A percentile compares a stretch with the other conserved stretches of the same genome.
Evolutionary conservation across 305 asterid genomes (phyloP).

Genomic region (Fraxinus floribunda): DNA sequence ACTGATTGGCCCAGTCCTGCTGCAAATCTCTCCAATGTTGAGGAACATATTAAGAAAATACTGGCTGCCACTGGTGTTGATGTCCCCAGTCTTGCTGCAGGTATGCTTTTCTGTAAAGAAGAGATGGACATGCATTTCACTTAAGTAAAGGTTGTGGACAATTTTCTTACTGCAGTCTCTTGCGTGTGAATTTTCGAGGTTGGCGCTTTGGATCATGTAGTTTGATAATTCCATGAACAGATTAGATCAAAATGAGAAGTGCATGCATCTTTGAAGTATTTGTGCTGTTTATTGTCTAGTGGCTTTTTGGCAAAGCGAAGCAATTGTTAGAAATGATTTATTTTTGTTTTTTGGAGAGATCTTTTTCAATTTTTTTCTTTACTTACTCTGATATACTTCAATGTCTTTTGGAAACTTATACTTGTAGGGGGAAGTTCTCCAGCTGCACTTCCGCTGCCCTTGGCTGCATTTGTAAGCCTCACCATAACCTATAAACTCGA

Average conservation of each 20-base stretch:
- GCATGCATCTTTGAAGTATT: neutral
- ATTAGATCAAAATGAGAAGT: conserved; percentile 1
- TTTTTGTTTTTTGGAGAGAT: neutral
- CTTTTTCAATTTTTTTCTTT: neutral
- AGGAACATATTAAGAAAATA: conserved; percentile 93
- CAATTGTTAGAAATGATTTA: neutral
- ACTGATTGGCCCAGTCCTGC: conserved; percentile 99
- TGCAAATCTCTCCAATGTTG: conserved; percentile 84
- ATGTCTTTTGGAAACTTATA: conserved; percentile 23
- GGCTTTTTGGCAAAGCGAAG: neutral
- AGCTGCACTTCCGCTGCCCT: conserved; percentile 87
- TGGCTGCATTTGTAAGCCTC: conserved; percentile 98
- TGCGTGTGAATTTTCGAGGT: neutral
- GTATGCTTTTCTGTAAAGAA: conserved; percentile 31
- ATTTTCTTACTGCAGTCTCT: neutral
- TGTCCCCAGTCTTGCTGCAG: conserved; percentile 93
- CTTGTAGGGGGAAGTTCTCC: conserved; percentile 79
- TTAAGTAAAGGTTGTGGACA: neutral
- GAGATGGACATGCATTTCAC: neutral
- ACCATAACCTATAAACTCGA: conserved; percentile 97
- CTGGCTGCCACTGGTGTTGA: conserved; percentile 95
- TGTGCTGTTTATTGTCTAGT: neutral
- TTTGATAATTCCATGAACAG: neutral
- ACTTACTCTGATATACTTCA: conserved; percentile 4
- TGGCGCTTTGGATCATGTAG: conserved; percentile 2